Evolutionary conservation across 2,329 filamentous ascomycete species (phyloP).

Genomic region (Aspergillus ustus): DNA sequence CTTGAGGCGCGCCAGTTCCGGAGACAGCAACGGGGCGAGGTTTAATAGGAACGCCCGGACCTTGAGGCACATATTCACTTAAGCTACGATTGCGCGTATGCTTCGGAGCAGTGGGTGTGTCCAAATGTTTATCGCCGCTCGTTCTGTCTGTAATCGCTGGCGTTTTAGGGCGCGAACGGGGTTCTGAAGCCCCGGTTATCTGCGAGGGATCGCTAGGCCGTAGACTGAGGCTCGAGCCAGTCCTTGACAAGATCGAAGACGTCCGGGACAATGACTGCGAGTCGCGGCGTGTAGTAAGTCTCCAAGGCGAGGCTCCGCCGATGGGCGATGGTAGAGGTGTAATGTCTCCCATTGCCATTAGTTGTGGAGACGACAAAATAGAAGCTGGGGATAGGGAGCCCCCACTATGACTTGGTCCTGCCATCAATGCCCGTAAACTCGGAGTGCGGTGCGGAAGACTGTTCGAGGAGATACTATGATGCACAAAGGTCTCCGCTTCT

Average conservation of each 20-base stretch:
- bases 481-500: conserved; percentile 41
- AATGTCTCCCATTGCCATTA: conserved; percentile 76
- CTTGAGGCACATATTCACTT: conserved; percentile 84
- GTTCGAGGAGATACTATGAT: conserved; percentile 47
- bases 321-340: conserved; percentile 80
- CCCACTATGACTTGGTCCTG: conserved; percentile 43
- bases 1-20: conserved; percentile 55
- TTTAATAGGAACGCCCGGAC: conserved; percentile 65
- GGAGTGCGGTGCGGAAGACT: conserved; percentile 51
- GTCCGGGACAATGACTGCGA: conserved; percentile 52
- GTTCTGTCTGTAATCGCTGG: conserved; percentile 46
- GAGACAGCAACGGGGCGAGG: conserved; percentile 74
- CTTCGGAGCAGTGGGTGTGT: conserved; percentile 29
- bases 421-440: conserved; percentile 48
- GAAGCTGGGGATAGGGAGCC: conserved; percentile 65
- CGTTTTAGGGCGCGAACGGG: conserved; percentile 40
- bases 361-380: conserved; percentile 71
- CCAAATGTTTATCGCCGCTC: conserved; percentile 13
- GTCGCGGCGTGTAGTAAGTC: conserved; percentile 58
- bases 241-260: conserved; percentile 46
- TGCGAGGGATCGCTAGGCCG: conserved; percentile 43
- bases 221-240: conserved; percentile 40
- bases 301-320: conserved; percentile 44
- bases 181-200: conserved; percentile 35
- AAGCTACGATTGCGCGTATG: conserved; percentile 80